A percentile compares a stretch with the other conserved stretches of the same genome.
Conservation (phyloP, 2,329 filamentous ascomycete species). For the Phyllosticta citriasiana region DNA sequence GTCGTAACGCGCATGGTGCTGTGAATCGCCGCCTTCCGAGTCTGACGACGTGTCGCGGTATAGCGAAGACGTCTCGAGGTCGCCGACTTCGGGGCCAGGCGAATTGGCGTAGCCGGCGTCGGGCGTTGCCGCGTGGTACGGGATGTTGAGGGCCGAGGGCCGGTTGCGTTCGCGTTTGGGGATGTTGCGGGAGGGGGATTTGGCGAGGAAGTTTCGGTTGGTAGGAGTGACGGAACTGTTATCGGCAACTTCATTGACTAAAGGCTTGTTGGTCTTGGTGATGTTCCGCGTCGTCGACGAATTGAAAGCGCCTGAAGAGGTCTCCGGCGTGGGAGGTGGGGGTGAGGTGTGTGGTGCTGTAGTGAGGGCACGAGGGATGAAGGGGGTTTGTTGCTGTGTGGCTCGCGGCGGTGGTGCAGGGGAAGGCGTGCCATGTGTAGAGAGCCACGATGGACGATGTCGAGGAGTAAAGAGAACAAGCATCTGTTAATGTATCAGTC, state of each 20-base stretch:
- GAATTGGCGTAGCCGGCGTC: background rate
- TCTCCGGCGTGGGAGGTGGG: no score
- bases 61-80: background rate
- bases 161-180: background rate
- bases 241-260: background rate
- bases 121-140: background rate
- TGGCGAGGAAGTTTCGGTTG: background rate
- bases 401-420: background rate
- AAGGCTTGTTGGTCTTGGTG: background rate
- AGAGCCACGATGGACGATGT: background rate
- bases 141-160: background rate
- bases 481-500: background rate
- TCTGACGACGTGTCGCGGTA: background rate
- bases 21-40: background rate
- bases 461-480: background rate
- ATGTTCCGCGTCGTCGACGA: background rate
- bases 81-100: background rate
- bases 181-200: background rate
- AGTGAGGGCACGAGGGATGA: background rate
- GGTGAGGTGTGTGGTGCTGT: background rate
- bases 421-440: background rate
- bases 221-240: background rate
- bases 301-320: background rate
- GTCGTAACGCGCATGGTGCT: no score
- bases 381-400: background rate